Percentiles rank a stretch among this genome's conserved stretches.
Evolutionary conservation across 2,329 filamentous ascomycete species (phyloP).

Genomic region (Cercospora nicotianae): DNA sequence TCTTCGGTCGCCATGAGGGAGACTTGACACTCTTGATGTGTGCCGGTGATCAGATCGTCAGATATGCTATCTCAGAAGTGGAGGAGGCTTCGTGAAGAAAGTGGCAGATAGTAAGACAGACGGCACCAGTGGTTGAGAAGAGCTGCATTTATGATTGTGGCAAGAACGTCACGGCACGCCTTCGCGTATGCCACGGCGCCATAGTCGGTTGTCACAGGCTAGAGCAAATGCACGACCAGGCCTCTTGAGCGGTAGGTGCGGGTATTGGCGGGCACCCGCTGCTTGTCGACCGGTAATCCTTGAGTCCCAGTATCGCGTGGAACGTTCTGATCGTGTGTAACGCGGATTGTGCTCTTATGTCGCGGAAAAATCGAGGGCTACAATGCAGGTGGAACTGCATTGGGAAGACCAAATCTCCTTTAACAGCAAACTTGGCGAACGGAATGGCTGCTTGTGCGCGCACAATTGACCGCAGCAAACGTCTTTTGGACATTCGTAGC

Average conservation of each 20-base stretch:
- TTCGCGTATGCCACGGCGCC: slow-evolving; percentile 20
- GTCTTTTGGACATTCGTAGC: neutral
- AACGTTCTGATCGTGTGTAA: slow-evolving; percentile 13
- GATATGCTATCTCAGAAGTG: neutral
- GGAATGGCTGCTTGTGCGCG: neutral
- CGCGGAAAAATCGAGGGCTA: slow-evolving; percentile 1
- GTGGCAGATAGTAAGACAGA: neutral
- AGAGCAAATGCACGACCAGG: slow-evolving; percentile 22
- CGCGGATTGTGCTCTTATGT: slow-evolving; percentile 1
- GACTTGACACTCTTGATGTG: neutral
- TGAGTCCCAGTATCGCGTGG: slow-evolving; percentile 13
- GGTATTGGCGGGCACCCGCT: slow-evolving; percentile 18
- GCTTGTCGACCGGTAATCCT: slow-evolving; percentile 20
- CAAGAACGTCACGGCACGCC: slow-evolving; percentile 11
- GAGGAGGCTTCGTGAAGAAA: neutral
- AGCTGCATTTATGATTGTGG: slow-evolving; percentile 21
- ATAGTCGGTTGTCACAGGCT: slow-evolving; percentile 10
- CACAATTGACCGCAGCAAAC: neutral
- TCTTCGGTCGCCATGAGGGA: slow-evolving; percentile 34
- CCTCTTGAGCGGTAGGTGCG: slow-evolving; percentile 16
- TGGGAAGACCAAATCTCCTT: slow-evolving; percentile 14
- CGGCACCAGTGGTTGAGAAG: slow-evolving; percentile 6
- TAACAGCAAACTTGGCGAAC: slow-evolving; percentile 6
- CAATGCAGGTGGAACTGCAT: slow-evolving; percentile 16
- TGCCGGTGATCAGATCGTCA: neutral